These are phyloP conservation scores for Carex myosuroides DNA, from an alignment of 176 grass and related monocot species.

Conservation along the genomic window DNA sequence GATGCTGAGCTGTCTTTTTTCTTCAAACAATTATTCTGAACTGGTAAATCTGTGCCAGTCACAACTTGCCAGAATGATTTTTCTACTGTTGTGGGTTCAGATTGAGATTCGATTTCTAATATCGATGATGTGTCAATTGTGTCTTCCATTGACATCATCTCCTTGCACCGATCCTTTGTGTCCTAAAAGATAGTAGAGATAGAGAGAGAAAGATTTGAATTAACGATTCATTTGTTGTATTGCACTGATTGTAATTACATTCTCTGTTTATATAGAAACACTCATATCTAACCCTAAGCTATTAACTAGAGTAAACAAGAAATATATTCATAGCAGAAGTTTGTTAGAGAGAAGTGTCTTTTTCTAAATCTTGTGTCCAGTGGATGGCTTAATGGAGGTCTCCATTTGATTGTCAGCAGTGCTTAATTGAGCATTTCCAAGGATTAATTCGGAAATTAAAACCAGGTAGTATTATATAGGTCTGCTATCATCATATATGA, in stretches of 20 bases:
- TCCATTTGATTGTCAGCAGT: neutral
- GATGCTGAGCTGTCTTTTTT: neutral
- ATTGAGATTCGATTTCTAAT: constrained; percentile 49
- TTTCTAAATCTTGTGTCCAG: too few species aligned
- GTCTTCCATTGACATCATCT: constrained; percentile 68
- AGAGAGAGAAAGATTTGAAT: too few species aligned
- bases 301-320: too few species aligned
- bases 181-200: constrained; percentile 33
- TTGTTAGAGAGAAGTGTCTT: too few species aligned
- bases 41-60: constrained; percentile 18
- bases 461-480: neutral
- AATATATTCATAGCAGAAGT: too few species aligned
- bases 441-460: neutral
- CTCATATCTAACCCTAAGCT: too few species aligned
- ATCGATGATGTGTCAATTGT: constrained; percentile 24
- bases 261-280: too few species aligned
- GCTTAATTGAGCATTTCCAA: neutral
- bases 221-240: too few species aligned
- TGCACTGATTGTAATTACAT: too few species aligned
- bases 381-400: too few species aligned
- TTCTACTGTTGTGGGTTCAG: neutral
- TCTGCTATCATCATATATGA: neutral
- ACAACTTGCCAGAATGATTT: constrained; percentile 74
- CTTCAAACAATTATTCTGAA: constrained; percentile 3
- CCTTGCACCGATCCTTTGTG: constrained; percentile 61